These are phyloP conservation scores for Suillus luteus DNA, from an alignment of 768 basidiomycete species.

Conservation along the genomic window DNA sequence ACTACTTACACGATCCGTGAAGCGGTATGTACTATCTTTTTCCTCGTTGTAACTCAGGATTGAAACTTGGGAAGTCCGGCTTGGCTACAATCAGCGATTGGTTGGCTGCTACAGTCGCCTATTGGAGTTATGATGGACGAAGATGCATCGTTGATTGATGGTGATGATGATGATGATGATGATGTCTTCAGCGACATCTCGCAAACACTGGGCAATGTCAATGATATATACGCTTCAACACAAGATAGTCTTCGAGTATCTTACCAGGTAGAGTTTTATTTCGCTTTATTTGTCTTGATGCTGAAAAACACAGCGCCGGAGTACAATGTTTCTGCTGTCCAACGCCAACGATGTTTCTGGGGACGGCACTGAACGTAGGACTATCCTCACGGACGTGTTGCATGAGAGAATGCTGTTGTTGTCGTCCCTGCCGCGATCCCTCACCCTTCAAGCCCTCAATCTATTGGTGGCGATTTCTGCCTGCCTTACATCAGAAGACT, in stretches of 20 bases:
- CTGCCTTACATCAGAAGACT: slow-evolving; percentile 51
- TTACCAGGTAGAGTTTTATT: slow-evolving; percentile 41
- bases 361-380: slow-evolving; percentile 16
- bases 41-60: slow-evolving; percentile 7
- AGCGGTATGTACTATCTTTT: slow-evolving; percentile 46
- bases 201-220: slow-evolving; percentile 44
- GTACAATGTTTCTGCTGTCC: slow-evolving; percentile 42
- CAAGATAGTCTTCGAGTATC: slow-evolving; percentile 46
- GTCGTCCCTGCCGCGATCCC: slow-evolving; percentile 46
- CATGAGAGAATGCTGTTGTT: slow-evolving; percentile 41
- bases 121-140: slow-evolving; percentile 26
- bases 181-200: slow-evolving; percentile 47
- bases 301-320: slow-evolving; percentile 39
- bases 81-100: slow-evolving; percentile 30
- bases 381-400: slow-evolving; percentile 40
- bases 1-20: slow-evolving; percentile 61
- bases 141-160: slow-evolving; percentile 29
- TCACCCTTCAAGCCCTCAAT: slow-evolving; percentile 50
- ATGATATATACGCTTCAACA: slow-evolving; percentile 53
- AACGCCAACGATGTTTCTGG: slow-evolving; percentile 18
- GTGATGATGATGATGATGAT: slow-evolving; percentile 40
- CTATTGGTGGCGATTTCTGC: slow-evolving; percentile 66
- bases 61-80: slow-evolving; percentile 36
- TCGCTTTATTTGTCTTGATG: slow-evolving; percentile 1
- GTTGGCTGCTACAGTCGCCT: slow-evolving; percentile 33